Percentiles rank a stretch among this genome's conserved stretches.
These are phyloP conservation scores for Acanthamoeba healyi DNA, from an alignment of 208 protist species.

Conservation along the genomic window DNA sequence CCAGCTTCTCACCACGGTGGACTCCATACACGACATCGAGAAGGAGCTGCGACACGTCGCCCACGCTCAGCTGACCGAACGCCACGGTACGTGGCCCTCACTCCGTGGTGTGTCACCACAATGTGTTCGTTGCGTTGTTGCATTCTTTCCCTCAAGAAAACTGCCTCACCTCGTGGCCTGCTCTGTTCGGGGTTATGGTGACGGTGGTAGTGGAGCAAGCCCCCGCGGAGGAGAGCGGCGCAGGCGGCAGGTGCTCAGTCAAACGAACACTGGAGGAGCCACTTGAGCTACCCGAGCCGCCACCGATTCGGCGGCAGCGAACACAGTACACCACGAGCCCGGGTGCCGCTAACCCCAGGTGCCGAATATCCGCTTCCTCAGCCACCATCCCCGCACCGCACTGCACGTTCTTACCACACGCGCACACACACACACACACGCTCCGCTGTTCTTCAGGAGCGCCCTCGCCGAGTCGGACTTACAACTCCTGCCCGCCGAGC, in stretches of 20 bases:
- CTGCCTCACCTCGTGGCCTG: not conserved
- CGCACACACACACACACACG: no score
- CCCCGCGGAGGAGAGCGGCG: no score
- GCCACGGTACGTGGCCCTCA: not conserved
- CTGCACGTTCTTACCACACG: no score
- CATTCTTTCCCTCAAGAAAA: not conserved
- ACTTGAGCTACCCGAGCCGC: not conserved
- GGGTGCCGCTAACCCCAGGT: not conserved
- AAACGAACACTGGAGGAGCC: not conserved
- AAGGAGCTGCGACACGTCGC: not conserved
- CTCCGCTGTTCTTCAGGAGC: not conserved
- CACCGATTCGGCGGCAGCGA: not conserved
- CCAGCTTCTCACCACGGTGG: not conserved
- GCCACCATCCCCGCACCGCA: not conserved
- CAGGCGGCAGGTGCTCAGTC: not conserved
- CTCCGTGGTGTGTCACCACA: not conserved
- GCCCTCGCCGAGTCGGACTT: not conserved
- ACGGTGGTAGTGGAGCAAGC: no score
- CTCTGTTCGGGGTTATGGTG: not conserved
- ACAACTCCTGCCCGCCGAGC: not conserved
- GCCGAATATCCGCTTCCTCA: not conserved
- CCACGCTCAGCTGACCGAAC: not conserved
- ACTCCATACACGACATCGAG: not conserved
- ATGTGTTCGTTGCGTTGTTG: no score
- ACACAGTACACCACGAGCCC: not conserved